These are phyloP conservation scores for Meyerozyma guilliermondii DNA, from an alignment of 1,139 yeast species.

Conservation along the genomic window DNA sequence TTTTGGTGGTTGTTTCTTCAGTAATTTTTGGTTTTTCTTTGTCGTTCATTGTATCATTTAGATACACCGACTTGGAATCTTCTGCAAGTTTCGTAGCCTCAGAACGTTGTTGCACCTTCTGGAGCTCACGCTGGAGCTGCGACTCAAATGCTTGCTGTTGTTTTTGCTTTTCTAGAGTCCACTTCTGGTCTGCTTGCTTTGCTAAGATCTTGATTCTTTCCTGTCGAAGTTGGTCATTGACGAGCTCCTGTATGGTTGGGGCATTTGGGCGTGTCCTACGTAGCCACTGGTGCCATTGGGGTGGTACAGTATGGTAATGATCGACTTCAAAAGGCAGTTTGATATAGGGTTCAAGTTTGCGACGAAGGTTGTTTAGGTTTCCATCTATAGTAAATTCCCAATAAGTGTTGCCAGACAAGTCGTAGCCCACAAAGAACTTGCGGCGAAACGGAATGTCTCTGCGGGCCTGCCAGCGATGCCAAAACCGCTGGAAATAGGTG, in stretches of 20 bases:
- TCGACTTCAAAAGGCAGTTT: slow-evolving; percentile 42
- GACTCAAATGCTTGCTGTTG: slow-evolving; percentile 28
- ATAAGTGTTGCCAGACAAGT: slow-evolving; percentile 74
- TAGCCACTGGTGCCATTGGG: slow-evolving; percentile 84
- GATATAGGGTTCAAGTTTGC: slow-evolving; percentile 46
- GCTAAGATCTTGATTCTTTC: slow-evolving; percentile 52
- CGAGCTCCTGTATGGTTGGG: slow-evolving; percentile 61
- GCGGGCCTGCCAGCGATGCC: slow-evolving; percentile 57
- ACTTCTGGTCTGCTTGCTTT: slow-evolving; percentile 53
- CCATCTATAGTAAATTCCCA: slow-evolving; percentile 71
- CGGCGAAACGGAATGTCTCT: slow-evolving; percentile 62
- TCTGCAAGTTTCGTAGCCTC: not conserved
- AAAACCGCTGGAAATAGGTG: slow-evolving; percentile 39
- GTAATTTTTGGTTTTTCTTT: not conserved
- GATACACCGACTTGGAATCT: not conserved
- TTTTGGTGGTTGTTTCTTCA: not conserved
- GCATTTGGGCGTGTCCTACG: slow-evolving; percentile 54
- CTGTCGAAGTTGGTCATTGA: slow-evolving; percentile 54
- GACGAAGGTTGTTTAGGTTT: slow-evolving; percentile 37
- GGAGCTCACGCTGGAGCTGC: slow-evolving; percentile 32
- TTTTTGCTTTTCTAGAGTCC: slow-evolving; percentile 41
- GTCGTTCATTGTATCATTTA: not conserved
- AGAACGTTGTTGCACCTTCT: slow-evolving; percentile 17
- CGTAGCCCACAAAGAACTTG: slow-evolving; percentile 63
- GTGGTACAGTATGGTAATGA: slow-evolving; percentile 47